A percentile compares a stretch with the other conserved stretches of the same genome.
Evolutionary conservation across 352 stramenopile species (phyloP).

Genomic region (Aphanomyces invadans): DNA sequence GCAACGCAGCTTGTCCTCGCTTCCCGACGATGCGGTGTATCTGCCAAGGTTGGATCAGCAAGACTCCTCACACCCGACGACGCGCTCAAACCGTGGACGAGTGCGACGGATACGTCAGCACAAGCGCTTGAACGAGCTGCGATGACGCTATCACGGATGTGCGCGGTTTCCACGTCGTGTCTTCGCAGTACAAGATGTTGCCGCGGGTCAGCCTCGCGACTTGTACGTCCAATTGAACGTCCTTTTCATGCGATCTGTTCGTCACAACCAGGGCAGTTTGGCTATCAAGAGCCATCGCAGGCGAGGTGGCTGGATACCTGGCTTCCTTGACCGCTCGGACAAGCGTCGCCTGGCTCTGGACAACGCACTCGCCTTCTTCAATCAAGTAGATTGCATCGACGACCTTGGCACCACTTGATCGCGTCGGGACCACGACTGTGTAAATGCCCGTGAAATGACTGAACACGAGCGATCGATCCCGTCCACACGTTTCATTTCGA

Average conservation of each 20-base stretch:
- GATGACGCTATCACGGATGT: not conserved
- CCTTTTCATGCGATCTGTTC: constrained; percentile 7
- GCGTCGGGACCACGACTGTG: constrained; percentile 12
- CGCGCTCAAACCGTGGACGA: constrained; percentile 10
- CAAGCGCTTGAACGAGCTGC: not conserved
- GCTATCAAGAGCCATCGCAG: too few species aligned
- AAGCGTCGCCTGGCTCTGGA: not conserved
- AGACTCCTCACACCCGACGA: too few species aligned
- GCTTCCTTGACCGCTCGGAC: constrained; percentile 1
- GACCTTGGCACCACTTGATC: not conserved
- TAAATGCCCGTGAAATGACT: not conserved
- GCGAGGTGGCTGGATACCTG: too few species aligned
- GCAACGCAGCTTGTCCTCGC: constrained; percentile 7
- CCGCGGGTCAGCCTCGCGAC: constrained; percentile 10
- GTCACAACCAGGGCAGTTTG: not conserved
- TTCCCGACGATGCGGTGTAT: constrained; percentile 17
- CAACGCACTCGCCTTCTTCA: constrained; percentile 15
- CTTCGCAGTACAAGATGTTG: constrained; percentile 16
- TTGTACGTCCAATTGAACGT: constrained; percentile 8
- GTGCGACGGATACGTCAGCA: constrained; percentile 2
- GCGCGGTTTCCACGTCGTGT: constrained; percentile 5
- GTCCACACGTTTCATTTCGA: not conserved
- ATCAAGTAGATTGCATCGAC: constrained; percentile 3
- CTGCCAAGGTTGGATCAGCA: not conserved
- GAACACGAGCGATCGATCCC: not conserved